phyloP scores from a whole-genome alignment of 345 rosid species.

The Bretschneidera sinensis region DNA sequence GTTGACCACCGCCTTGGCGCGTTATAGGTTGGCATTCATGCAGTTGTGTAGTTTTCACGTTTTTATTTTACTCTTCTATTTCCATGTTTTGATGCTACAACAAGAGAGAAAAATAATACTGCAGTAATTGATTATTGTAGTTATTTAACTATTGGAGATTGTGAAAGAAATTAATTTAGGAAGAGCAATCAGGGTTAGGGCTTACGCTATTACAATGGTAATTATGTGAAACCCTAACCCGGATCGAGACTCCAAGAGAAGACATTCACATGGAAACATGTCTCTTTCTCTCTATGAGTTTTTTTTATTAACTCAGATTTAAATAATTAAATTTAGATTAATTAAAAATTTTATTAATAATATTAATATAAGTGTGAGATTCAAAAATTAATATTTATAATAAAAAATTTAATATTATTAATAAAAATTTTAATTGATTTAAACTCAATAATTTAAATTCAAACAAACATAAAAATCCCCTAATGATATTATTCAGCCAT shows the following conservation, averaged over 20 bases:
- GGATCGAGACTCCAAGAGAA: constrained; percentile 40
- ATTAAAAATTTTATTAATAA: too few relatives aligned
- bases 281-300: too few relatives aligned
- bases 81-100: not conserved
- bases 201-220: constrained; percentile 18
- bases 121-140: too few relatives aligned
- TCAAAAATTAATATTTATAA: too few relatives aligned
- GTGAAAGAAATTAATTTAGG: not conserved
- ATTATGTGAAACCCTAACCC: constrained; percentile 35
- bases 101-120: too few relatives aligned
- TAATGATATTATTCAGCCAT: constrained; percentile 13
- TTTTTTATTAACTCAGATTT: too few relatives aligned
- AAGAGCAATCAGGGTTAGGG: constrained; percentile 24
- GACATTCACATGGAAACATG: constrained; percentile 54
- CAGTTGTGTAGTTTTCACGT: constrained; percentile 35
- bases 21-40: constrained; percentile 61
- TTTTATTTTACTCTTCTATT: constrained; percentile 45
- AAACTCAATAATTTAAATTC: too few relatives aligned
- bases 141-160: not conserved
- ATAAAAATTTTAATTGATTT: too few relatives aligned
- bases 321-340: too few relatives aligned
- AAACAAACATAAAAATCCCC: too few relatives aligned
- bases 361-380: too few relatives aligned
- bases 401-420: too few relatives aligned
- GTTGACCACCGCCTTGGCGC: constrained; percentile 63